These are phyloP conservation scores for Chlamydomonas sphaeroides DNA, from an alignment of 139 green algal species.

Conservation along the genomic window DNA sequence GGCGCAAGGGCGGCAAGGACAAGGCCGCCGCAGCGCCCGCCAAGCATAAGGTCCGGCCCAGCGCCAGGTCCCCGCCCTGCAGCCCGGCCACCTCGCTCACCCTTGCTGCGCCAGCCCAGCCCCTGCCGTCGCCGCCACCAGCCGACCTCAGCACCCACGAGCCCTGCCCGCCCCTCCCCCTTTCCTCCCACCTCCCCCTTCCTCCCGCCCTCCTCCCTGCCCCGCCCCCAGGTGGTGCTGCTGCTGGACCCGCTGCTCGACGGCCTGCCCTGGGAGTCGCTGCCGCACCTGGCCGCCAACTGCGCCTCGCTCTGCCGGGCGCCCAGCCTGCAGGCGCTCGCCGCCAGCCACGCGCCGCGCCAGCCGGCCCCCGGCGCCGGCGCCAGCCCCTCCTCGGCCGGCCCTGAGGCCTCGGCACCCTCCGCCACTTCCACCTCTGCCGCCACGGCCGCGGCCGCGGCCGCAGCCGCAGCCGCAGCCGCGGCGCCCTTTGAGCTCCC, in stretches of 20 bases:
- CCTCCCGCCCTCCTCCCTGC: not conserved
- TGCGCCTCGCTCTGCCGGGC: constrained; percentile 40
- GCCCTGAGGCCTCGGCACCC: not conserved
- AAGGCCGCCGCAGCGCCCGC: not conserved
- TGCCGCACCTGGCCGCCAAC: constrained; percentile 31
- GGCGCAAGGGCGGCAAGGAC: constrained; percentile 19
- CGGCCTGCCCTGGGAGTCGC: constrained; percentile 53
- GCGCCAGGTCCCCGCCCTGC: no score
- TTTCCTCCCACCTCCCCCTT: no score
- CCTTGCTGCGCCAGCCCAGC: no score
- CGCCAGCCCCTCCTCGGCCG: no score
- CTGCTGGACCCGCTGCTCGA: constrained; percentile 57
- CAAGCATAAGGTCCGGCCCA: constrained; percentile 35
- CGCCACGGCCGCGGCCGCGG: not conserved
- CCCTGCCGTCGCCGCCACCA: no score
- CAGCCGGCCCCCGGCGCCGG: no score
- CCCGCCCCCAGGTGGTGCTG: constrained; percentile 41
- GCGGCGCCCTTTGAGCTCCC: not conserved
- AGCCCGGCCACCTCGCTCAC: no score
- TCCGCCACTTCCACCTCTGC: not conserved
- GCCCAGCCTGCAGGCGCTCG: constrained; percentile 45
- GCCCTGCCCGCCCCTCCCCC: no score
- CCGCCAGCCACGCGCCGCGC: no score
- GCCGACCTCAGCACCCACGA: no score
- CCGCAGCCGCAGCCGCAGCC: not conserved